Evolutionary conservation across 345 rosid genomes (phyloP), one percentile per base, ranked within the genome.

Genomic region (Pistacia atlantica): DNA sequence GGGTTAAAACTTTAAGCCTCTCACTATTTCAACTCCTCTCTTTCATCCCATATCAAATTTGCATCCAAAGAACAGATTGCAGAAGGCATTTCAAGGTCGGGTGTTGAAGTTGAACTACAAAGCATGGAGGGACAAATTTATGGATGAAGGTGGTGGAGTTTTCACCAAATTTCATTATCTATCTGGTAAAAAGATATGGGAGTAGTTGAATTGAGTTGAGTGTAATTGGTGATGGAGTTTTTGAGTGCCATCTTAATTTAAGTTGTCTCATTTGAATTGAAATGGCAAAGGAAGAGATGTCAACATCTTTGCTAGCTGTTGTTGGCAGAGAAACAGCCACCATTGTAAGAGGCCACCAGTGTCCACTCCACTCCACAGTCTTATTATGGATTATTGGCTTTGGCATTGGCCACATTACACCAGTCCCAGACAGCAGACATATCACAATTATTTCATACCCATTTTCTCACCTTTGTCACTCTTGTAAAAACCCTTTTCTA

Each of bases 231-330:
- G 31, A 37, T 8, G 69, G 11, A 13, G 20, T 6, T 20, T 20
- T 28, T 31, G 48, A 62, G 49, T 55, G 51, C 5, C 33, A 14
- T 25, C 28, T 25, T 56, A 22, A 42, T n/a, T 71, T 31, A 46
- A 62, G 49, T 28, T 20, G 78, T 63, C 71, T 42, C 56, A 25
- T 60, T 61, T 45, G 20, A 54, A 54, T 59, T 22, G 33, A 46
- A 65, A 72, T 18, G 60, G 61, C 66, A 38, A 33, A 35, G 71
- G 61, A 42, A 51, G 76, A 71, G 31, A 61, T 65, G 74, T 80
- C 79, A 18, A 20, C 52, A 37, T 65, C 73, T 49, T 17, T 65
- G 76, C 76, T 65, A 65, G 79, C 76, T 75, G 79, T 58, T 71
- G 78, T 57, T 68, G 74, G 20, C 70, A 52, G 25, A 1, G 56